Conservation (phyloP, 2,329 filamentous ascomycete species). For the Cytospora schulzeri region DNA sequence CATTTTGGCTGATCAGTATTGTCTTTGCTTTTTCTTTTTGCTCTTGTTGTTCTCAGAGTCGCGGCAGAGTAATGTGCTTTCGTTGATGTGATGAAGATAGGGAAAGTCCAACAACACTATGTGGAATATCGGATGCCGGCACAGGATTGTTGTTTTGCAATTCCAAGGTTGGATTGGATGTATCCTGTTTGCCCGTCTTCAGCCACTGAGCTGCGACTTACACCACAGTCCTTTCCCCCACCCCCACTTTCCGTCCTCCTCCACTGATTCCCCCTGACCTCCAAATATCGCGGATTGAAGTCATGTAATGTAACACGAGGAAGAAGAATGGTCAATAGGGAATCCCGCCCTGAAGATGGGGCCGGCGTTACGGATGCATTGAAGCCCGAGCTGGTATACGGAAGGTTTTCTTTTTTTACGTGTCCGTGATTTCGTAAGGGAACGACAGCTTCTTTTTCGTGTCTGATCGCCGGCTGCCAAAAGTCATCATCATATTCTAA, state of each 20-base stretch:
- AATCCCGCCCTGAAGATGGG: too few species aligned
- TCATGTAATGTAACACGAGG: background rate
- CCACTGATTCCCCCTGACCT: slow-evolving; percentile 6
- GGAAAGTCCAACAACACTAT: background rate
- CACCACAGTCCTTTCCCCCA: background rate
- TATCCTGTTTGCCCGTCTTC: background rate
- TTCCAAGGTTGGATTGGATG: background rate
- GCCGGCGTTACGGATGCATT: background rate
- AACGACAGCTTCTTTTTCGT: background rate
- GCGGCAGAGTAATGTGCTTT: background rate
- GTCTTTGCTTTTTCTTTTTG: background rate
- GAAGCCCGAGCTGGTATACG: too few species aligned
- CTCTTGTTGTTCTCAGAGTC: background rate
- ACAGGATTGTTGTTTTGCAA: too few species aligned
- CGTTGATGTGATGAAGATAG: background rate
- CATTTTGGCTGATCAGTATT: slow-evolving; percentile 25
- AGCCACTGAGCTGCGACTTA: background rate
- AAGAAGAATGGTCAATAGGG: too few species aligned
- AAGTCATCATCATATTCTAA: background rate
- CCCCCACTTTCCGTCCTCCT: slow-evolving; percentile 19
- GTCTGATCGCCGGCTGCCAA: background rate
- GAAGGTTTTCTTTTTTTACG: too few species aligned
- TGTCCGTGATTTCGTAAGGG: too few species aligned
- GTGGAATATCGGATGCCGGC: too few species aligned
- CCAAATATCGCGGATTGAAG: background rate